Percentiles rank a stretch among this genome's conserved stretches.
Conservation (phyloP, 129 eudicot species). For the Scalesia atractyloides region DNA sequence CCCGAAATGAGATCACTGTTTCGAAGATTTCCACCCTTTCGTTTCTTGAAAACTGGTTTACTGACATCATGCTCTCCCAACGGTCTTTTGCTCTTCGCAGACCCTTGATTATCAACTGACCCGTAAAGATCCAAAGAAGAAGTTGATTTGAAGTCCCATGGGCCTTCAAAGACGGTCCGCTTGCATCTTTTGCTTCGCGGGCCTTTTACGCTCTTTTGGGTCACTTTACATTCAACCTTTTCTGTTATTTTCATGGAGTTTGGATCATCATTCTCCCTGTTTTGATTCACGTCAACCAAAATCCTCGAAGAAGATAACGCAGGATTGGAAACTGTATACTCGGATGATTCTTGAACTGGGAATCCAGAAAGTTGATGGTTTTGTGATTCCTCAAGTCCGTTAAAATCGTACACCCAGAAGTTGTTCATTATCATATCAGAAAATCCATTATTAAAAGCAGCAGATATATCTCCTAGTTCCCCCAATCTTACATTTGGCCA, state of each 20-base stretch:
- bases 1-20: slow-evolving; percentile 21
- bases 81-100: slow-evolving; percentile 36
- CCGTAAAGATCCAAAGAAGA: slow-evolving; percentile 21
- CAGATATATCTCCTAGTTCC: slow-evolving; percentile 43
- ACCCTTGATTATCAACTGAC: slow-evolving; percentile 32
- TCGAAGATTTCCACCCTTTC: slow-evolving; percentile 25
- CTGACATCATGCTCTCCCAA: background rate
- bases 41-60: slow-evolving; percentile 29
- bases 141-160: slow-evolving; percentile 25
- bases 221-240: slow-evolving; percentile 25
- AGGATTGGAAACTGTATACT: slow-evolving; percentile 26
- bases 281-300: slow-evolving; percentile 13
- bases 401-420: slow-evolving; percentile 33
- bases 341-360: slow-evolving; percentile 27
- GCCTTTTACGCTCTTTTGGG: slow-evolving; percentile 31
- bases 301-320: slow-evolving; percentile 30
- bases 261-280: slow-evolving; percentile 44
- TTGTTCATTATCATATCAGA: slow-evolving; percentile 39
- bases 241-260: slow-evolving; percentile 21
- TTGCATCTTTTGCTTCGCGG: slow-evolving; percentile 38
- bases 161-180: slow-evolving; percentile 30
- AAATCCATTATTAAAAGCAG: slow-evolving; percentile 39
- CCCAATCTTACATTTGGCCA: slow-evolving; percentile 42
- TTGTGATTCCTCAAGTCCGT: slow-evolving; percentile 30
- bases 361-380: slow-evolving; percentile 22